phyloP scores from a whole-genome alignment of 2,329 filamentous ascomycete genomes.

The Fonsecaea nubica region DNA sequence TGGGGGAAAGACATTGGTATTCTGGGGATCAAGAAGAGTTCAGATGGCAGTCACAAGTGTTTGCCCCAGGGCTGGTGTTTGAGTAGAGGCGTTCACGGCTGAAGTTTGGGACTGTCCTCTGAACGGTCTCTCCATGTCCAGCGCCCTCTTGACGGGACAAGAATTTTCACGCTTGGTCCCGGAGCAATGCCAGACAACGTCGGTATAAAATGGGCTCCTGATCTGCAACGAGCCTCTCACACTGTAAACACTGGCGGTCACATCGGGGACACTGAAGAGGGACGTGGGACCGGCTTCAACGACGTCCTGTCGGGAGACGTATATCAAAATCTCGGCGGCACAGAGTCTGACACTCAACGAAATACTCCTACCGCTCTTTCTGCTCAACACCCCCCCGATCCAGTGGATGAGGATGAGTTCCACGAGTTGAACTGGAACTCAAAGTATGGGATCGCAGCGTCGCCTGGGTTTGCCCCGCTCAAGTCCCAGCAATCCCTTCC shows the following conservation, averaged over 20 bases:
- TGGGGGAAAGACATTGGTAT: neutral
- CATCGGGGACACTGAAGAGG: neutral
- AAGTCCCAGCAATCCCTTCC: constrained; percentile 24
- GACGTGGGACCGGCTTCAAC: constrained; percentile 8
- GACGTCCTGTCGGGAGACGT: constrained; percentile 7
- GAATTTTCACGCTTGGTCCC: neutral
- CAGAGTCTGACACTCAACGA: constrained; percentile 31
- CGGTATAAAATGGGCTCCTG: constrained; percentile 35
- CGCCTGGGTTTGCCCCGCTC: constrained; percentile 16
- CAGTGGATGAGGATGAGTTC: constrained; percentile 28
- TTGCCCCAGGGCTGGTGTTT: constrained; percentile 15
- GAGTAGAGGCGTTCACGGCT: constrained; percentile 18
- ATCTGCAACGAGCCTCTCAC: constrained; percentile 25
- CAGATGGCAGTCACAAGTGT: constrained; percentile 20
- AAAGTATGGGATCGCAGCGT: constrained; percentile 17
- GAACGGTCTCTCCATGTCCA: constrained; percentile 23
- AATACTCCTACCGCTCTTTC: constrained; percentile 34
- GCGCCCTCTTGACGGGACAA: constrained; percentile 11
- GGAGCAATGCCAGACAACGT: constrained; percentile 31
- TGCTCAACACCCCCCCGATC: constrained; percentile 24
- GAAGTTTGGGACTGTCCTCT: constrained; percentile 8
- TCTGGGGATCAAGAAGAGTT: constrained; percentile 9
- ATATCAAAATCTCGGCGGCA: constrained; percentile 20
- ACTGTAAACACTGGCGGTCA: constrained; percentile 4
- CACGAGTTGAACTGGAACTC: constrained; percentile 14